phyloP scores from a whole-genome alignment of 306 rosid species.

The Lathyrus oleraceus region DNA sequence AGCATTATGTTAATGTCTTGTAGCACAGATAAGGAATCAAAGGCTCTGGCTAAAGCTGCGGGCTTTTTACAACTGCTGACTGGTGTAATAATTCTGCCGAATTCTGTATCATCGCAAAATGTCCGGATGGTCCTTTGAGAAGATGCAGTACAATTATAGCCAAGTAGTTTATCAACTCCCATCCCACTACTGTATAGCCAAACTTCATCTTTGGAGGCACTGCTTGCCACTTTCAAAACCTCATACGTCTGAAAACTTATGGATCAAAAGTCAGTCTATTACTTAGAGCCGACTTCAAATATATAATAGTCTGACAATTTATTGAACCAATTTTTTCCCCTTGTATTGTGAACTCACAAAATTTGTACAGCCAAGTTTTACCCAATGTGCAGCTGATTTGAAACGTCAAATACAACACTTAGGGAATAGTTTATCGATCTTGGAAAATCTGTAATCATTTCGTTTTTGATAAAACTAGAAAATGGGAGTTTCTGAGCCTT shows the following conservation, averaged over 20 bases:
- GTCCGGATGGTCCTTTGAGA: slow-evolving; percentile 43
- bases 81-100: slow-evolving; percentile 60
- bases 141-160: slow-evolving; percentile 44
- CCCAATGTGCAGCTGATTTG: slow-evolving; percentile 18
- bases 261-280: slow-evolving; percentile 44
- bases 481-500: slow-evolving; percentile 10
- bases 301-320: slow-evolving; percentile 10
- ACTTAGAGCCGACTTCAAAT: slow-evolving; percentile 33
- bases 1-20: slow-evolving; percentile 60
- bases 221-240: slow-evolving; percentile 60
- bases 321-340: too few relatives aligned
- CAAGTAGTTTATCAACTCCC: slow-evolving; percentile 48
- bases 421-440: slow-evolving; percentile 11
- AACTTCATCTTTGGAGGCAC: slow-evolving; percentile 59
- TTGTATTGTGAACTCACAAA: not conserved
- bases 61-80: slow-evolving; percentile 59
- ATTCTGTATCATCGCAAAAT: slow-evolving; percentile 50
- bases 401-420: slow-evolving; percentile 5
- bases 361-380: slow-evolving; percentile 3
- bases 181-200: slow-evolving; percentile 63
- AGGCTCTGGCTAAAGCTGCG: slow-evolving; percentile 52
- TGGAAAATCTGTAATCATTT: not conserved
- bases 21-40: slow-evolving; percentile 68
- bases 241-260: slow-evolving; percentile 69
- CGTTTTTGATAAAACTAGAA: slow-evolving; percentile 3